Evolutionary conservation across 1,284 basidiomycete genomes (phyloP).

Genomic region (Leccinum cinnamomeum): DNA sequence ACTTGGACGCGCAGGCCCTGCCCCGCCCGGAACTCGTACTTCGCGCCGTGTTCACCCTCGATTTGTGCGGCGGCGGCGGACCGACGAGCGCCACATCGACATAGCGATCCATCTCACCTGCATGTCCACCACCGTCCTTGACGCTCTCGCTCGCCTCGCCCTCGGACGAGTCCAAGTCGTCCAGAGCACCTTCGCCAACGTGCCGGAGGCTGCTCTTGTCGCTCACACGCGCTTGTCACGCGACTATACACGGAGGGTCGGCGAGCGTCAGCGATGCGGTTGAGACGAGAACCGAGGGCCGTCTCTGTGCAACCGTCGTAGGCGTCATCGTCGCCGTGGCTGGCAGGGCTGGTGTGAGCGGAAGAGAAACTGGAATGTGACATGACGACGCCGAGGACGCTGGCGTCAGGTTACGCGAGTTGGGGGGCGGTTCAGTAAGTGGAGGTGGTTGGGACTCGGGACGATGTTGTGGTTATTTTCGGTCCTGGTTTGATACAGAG

Average conservation of each 20-base stretch:
- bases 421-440: conserved; percentile 32
- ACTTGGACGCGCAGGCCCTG: conserved; percentile 49
- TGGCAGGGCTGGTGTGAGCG: conserved; percentile 40
- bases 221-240: conserved; percentile 31
- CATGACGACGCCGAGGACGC: conserved; percentile 59
- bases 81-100: conserved; percentile 1
- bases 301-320: conserved; percentile 22
- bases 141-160: conserved; percentile 37
- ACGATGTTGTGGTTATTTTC: conserved; percentile 23
- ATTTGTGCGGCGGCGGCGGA: not conserved
- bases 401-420: conserved; percentile 46
- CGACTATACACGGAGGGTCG: conserved; percentile 39
- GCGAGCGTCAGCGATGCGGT: conserved; percentile 26
- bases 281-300: conserved; percentile 33
- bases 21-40: conserved; percentile 29
- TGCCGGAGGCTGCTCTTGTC: conserved; percentile 46
- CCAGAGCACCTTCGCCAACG: conserved; percentile 73
- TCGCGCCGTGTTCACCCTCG: conserved; percentile 31
- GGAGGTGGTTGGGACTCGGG: conserved; percentile 18
- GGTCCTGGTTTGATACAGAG: conserved; percentile 24
- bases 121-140: conserved; percentile 28
- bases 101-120: conserved; percentile 22
- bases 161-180: conserved; percentile 68
- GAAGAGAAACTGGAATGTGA: conserved; percentile 43
- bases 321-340: conserved; percentile 38